Evolutionary conservation across 2,329 filamentous ascomycete species (phyloP), one percentile per base, ranked within the genome.

Genomic region (Tolypocladium album): DNA sequence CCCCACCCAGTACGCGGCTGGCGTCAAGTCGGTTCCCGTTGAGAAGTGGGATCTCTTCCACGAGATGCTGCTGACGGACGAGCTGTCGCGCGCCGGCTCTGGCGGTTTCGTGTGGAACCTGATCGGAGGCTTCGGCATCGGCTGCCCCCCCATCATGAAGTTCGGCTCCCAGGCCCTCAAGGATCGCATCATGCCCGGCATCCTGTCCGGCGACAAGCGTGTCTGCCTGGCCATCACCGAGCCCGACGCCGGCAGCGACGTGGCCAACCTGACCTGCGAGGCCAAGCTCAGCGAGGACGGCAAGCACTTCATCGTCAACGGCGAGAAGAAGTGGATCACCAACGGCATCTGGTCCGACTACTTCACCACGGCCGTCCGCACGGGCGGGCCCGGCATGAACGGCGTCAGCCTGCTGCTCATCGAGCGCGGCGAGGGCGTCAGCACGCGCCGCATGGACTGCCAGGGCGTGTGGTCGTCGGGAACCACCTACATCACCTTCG

Each of bases 291-390:
- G 84, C 64, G 89, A 94, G 67, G 94, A 99, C 69, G 94, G 94
- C 70, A 97, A 97, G 81, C 91, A 97, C 79, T 99, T 95, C 77
- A 97, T 97, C 67, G 94, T 99, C 76, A 99, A 97, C 71, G 94
- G 94, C 59, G 93, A 97, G 85, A 97, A 99, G 88, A 99, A 99
- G 79, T 97, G 94, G 93, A 97, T 97, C 75, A 97, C 93, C 69
- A 99, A 99, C 77, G 94, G 94, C 70, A 85, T 97, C 70, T 97
- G 92, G 91, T 85, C 82, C 63, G 94, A 99, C 75, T 99, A 97
- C 80, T 97, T 97, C 81, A 97, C 94, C 59, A 95, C 90, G 17
- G 94, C 93, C 34, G 94, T 99, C 45, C 88, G 94, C 62, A 99
- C 94, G 15, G 92, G 89, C 64, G 88, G 86, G 40, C 79, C 84